Conservation (phyloP, 2,329 filamentous ascomycete species). For the Dactylellina parvicollis region DNA sequence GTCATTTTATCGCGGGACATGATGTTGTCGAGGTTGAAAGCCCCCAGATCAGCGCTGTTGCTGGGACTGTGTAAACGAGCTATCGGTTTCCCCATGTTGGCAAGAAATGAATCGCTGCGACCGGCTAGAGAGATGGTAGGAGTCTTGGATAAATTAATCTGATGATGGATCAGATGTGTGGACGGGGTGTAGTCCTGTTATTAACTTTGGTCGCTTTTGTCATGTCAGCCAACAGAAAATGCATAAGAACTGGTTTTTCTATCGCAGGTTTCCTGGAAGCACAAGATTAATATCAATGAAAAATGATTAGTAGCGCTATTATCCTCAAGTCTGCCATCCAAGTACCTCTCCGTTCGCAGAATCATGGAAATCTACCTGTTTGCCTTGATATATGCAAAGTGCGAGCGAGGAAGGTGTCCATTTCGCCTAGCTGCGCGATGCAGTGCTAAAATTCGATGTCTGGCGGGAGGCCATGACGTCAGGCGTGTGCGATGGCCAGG, state of each 20-base stretch:
- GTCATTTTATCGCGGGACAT: background rate
- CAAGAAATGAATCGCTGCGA: background rate
- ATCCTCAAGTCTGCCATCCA: background rate
- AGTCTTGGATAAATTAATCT: background rate
- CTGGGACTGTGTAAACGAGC: conserved; percentile 26
- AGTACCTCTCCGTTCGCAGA: background rate
- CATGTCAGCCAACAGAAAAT: conserved; percentile 3
- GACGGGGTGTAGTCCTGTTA: conserved; percentile 7
- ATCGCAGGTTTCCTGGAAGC: background rate
- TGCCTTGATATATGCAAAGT: conserved; percentile 10
- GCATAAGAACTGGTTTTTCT: background rate
- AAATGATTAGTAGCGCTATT: background rate
- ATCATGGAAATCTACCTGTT: background rate
- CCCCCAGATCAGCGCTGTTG: conserved; percentile 11
- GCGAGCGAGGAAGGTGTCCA: background rate
- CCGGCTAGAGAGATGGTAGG: conserved; percentile 12
- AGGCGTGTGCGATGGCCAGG: conserved; percentile 16
- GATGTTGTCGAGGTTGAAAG: background rate
- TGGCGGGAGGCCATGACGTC: conserved; percentile 29
- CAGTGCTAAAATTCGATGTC: conserved; percentile 15
- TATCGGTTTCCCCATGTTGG: conserved; percentile 39
- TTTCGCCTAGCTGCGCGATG: conserved; percentile 5
- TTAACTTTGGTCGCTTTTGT: background rate
- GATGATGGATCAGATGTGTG: conserved; percentile 2
- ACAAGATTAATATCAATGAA: background rate